Conservation (phyloP, 1,139 yeast genomes). For the Yarrowia galli region DNA sequence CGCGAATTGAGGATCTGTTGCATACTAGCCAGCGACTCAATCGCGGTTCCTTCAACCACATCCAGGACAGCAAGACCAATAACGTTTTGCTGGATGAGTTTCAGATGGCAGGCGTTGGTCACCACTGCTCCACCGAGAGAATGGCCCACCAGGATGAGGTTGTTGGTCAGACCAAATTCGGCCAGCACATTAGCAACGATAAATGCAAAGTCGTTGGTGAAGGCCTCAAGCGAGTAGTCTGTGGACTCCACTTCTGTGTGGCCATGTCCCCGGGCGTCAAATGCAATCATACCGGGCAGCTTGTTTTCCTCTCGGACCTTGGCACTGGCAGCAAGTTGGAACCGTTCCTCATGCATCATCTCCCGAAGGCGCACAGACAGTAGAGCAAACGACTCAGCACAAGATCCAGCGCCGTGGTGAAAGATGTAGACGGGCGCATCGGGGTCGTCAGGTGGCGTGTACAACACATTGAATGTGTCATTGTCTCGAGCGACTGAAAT, state of each 20-base stretch:
- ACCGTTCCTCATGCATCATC: conserved; percentile 46
- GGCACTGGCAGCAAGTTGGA: conserved; percentile 41
- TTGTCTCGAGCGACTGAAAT: conserved; percentile 7
- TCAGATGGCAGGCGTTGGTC: conserved; percentile 56
- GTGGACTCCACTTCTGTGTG: conserved; percentile 49
- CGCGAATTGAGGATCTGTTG: conserved; percentile 64
- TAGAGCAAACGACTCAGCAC: conserved; percentile 76
- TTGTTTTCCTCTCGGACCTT: conserved; percentile 44
- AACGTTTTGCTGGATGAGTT: conserved; percentile 40
- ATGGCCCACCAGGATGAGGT: conserved; percentile 75
- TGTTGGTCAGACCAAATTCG: conserved; percentile 45
- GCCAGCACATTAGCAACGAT: conserved; percentile 55
- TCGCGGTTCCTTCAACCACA: conserved; percentile 93
- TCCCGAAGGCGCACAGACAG: conserved; percentile 54
- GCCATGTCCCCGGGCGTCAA: conserved; percentile 90
- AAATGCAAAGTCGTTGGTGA: conserved; percentile 64
- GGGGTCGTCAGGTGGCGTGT: conserved; percentile 57
- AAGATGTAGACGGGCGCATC: conserved; percentile 68
- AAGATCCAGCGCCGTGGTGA: conserved; percentile 97
- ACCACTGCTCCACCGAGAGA: conserved; percentile 91
- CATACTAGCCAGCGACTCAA: conserved; percentile 72
- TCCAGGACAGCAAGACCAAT: conserved; percentile 80
- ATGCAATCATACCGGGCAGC: conserved; percentile 66
- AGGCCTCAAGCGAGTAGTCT: conserved; percentile 59
- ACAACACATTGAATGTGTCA: conserved; percentile 63